Base-by-base conservation (phyloP, 1,139 yeast genomes). In the Taphrina confusa region DNA sequence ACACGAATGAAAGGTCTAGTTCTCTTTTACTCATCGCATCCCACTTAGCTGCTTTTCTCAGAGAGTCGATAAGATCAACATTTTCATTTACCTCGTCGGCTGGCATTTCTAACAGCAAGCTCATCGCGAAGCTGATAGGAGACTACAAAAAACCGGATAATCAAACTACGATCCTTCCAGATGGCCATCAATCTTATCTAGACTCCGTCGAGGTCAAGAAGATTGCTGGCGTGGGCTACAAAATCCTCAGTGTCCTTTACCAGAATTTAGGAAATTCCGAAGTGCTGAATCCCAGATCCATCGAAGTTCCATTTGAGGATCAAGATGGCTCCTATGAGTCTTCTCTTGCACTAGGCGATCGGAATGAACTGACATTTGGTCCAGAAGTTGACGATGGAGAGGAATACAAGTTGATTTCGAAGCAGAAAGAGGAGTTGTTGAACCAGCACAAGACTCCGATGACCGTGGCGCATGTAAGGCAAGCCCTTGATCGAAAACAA, bases 61-160 rank as follows among this genome's bases (percentile, higher is more conserved):
- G 67, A 57, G 70, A 68, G 57, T 61, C 66, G n/a, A 66, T 73
- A 30, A 54, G 62, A 45, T 59, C 67, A 20, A 69, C 68, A 28
- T 65, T 64, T 20, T 72, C 73, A 1, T 73, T 70, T 60, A 65
- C 71, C 18, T 71, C 73, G 59, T 71, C 75, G 0, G 68, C 72
- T 16, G 76, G 76, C 8, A 69, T 72, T 2, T 72, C 71, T 1
- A 55, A 64, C 4, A 68, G 70, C 47, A 70, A 71, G 40, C 66
- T 70, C 5, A 54, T 70, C 25, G 73, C 76, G 18, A 73, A 73
- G 61, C 70, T 73, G 68, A 70, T 67, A 0, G 69, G 74, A 25
- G 64, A 67, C 4, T 27, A 60, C 23, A 68, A 71, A 60, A 73
- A 73, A 58, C 76, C 76, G 0, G 60, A 62, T 9, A 74, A 74